These are phyloP conservation scores for Elsinoe arachidis DNA, from an alignment of 2,329 filamentous ascomycete genomes.

Conservation along the genomic window DNA sequence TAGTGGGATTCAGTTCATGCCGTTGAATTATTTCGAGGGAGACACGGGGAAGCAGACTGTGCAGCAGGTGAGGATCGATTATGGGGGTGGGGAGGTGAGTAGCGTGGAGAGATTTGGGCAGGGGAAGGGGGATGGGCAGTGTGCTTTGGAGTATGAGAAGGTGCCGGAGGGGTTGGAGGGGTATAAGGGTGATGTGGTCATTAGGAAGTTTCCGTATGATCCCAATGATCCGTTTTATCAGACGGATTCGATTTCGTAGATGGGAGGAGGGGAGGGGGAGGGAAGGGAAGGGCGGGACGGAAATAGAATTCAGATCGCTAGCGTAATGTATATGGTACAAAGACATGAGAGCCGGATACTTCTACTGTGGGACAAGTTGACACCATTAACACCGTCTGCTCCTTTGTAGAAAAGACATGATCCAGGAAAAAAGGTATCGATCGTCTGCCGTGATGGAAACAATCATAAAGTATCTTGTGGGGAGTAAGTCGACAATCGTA, in stretches of 20 bases:
- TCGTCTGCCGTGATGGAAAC: background rate
- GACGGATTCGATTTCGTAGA: constrained; percentile 13
- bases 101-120: constrained; percentile 29
- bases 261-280: background rate
- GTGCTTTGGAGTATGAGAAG: constrained; percentile 23
- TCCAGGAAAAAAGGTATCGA: background rate
- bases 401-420: background rate
- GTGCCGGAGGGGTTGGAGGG: constrained; percentile 22
- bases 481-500: background rate
- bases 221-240: constrained; percentile 27
- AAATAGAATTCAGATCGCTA: background rate
- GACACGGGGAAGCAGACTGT: constrained; percentile 35
- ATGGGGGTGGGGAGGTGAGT: constrained; percentile 24
- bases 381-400: background rate
- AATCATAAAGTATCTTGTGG: background rate
- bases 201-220: constrained; percentile 33
- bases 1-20: constrained; percentile 36
- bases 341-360: background rate
- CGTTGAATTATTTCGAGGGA: constrained; percentile 37
- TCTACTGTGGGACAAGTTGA: background rate
- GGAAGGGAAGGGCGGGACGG: background rate
- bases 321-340: background rate
- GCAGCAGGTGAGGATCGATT: constrained; percentile 35
- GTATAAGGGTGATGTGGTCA: constrained; percentile 29
- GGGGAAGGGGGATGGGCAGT: constrained; percentile 19